Evolutionary conservation across 2,329 filamentous ascomycete species (phyloP), one percentile per base, ranked within the genome.

Genomic region (Aspergillus persii): DNA sequence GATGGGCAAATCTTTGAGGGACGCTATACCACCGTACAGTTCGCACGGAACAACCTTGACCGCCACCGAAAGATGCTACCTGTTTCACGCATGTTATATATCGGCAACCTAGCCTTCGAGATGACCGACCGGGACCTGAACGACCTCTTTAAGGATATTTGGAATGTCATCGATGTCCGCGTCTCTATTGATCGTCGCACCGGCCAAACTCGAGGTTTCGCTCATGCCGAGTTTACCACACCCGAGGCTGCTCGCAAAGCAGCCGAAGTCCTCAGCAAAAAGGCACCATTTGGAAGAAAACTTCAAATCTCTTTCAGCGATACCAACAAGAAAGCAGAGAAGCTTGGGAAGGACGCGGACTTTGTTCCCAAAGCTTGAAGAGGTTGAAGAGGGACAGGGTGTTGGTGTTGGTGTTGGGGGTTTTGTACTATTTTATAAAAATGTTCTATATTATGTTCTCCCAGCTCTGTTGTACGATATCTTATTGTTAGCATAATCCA

Each of bases 61-160:
- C 50, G 47, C 44, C 50, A 29, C n/a, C 33, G 4, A 27, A 50
- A 12, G 80, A 4, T 46, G 30, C 26, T 79, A 67, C 66, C 77
- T 46, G 86, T 87, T 3, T 83, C 84, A 54, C 85, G 83, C 70
- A 90, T 88, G 1, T 78, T 96, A 36, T 96, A 89, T 80, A 85
- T 96, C 66, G 91, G 92, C 66, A 95, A 95, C 79, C 86, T 96
- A 76, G 87, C 90, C 9, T 95, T 90, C 71, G 90, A 96, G 77
- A 89, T 93, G 79, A 90, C 89, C 8, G 92, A 96, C 71, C 84
- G 85, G 56, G 92, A 96, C 69, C 81, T 96, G 56, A 92, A 93
- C 76, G 82, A 86, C 55, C 76, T 96, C 29, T 94, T 96, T 83
- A 80, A 83, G 59, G 83, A 86, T 27, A 80, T 96, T 60, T 79